phyloP scores from a whole-genome alignment of 2,329 filamentous ascomycete genomes.

The Coniella lustricola region DNA sequence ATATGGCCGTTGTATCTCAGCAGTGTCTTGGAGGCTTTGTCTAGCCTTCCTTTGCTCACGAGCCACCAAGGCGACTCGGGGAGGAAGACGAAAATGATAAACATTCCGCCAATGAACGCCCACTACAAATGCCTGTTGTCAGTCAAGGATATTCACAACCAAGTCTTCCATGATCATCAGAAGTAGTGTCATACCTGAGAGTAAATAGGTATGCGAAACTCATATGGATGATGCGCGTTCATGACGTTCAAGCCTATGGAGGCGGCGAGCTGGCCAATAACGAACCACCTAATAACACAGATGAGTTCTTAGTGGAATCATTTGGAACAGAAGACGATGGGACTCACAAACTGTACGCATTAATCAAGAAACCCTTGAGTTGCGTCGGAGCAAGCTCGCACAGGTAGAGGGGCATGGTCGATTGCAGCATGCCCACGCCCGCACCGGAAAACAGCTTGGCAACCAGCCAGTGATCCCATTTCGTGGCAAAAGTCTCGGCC shows the following conservation, averaged over 20 bases:
- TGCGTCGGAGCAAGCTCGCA: conserved; percentile 16
- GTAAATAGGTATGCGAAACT: conserved; percentile 14
- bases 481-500: conserved; percentile 9
- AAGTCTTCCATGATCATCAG: background rate
- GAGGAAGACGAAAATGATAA: conserved; percentile 18
- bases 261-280: background rate
- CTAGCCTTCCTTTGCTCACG: background rate
- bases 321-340: too few relatives aligned
- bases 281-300: conserved; percentile 1
- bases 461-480: conserved; percentile 16
- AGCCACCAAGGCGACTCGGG: conserved; percentile 14
- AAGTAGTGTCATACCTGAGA: conserved; percentile 3
- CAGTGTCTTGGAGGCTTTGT: background rate
- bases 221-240: conserved; percentile 1
- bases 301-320: too few relatives aligned
- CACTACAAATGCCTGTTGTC: conserved; percentile 4
- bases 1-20: conserved; percentile 7
- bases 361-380: conserved; percentile 15
- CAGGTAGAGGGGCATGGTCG: conserved; percentile 16
- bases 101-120: conserved; percentile 17
- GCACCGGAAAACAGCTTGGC: conserved; percentile 16
- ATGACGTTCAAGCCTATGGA: conserved; percentile 1
- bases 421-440: conserved; percentile 16
- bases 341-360: conserved; percentile 16
- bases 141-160: background rate